These are phyloP conservation scores for Fallopia convolvulus DNA, from an alignment of 148 eudicot genomes.

Conservation along the genomic window DNA sequence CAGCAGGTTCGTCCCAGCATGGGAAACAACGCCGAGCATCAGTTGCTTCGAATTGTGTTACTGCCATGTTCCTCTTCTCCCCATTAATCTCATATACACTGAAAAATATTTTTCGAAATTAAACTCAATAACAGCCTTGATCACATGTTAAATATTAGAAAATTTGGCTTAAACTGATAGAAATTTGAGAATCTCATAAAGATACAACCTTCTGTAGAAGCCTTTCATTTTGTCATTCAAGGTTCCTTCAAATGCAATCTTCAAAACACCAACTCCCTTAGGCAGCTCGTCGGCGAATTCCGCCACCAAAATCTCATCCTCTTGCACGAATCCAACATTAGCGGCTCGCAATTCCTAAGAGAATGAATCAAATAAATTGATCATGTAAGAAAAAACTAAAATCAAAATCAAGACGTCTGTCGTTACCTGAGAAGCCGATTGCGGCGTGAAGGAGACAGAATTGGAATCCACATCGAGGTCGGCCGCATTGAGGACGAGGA, in stretches of 20 bases:
- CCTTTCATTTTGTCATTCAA: slow-evolving; percentile 96
- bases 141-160: background rate
- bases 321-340: slow-evolving; percentile 46
- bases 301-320: slow-evolving; percentile 72
- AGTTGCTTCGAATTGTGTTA: slow-evolving; percentile 93
- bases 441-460: slow-evolving; percentile 47
- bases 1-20: slow-evolving; percentile 99
- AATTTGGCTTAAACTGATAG: background rate
- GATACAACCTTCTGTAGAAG: slow-evolving; percentile 74
- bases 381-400: background rate
- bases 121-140: background rate
- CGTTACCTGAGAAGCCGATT: slow-evolving; percentile 36
- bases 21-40: slow-evolving; percentile 97
- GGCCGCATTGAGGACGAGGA: slow-evolving; percentile 80
- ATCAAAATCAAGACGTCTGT: background rate
- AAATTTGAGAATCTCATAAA: background rate
- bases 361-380: slow-evolving; percentile 1
- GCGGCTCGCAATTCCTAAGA: slow-evolving; percentile 43
- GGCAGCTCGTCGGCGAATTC: slow-evolving; percentile 71
- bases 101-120: background rate
- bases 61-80: slow-evolving; percentile 93
- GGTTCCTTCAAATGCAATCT: slow-evolving; percentile 60
- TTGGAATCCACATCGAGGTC: slow-evolving; percentile 50
- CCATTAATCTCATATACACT: slow-evolving; percentile 77
- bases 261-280: slow-evolving; percentile 55